These are phyloP conservation scores for Acacia pycnantha DNA, from an alignment of 331 rosid genomes.

Conservation along the genomic window DNA sequence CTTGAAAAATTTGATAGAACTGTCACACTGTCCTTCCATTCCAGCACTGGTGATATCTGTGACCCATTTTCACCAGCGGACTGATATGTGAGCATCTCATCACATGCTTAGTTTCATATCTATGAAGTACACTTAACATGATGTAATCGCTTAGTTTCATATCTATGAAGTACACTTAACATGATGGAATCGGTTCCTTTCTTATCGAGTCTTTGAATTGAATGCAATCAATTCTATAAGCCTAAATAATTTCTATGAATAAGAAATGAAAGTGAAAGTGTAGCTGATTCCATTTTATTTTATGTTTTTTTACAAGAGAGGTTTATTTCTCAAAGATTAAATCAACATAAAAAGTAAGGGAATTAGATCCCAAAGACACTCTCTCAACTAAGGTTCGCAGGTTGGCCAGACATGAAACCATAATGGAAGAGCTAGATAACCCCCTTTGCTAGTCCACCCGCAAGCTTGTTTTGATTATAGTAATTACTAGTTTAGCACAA, in stretches of 20 bases:
- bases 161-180: background rate
- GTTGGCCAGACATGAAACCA: no score
- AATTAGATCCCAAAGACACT: no score
- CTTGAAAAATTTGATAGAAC: slow-evolving; percentile 20
- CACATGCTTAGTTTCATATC: background rate
- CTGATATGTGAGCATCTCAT: background rate
- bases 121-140: background rate
- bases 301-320: no score
- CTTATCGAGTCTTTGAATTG: background rate
- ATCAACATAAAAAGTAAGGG: no score
- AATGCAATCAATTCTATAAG: background rate
- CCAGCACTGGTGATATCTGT: background rate
- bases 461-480: no score
- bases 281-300: background rate
- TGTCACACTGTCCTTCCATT: slow-evolving; percentile 12
- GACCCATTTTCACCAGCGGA: background rate
- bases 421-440: no score
- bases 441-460: no score
- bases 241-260: background rate
- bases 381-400: no score
- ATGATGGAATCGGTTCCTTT: background rate
- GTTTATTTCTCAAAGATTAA: no score
- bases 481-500: background rate
- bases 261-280: background rate
- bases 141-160: background rate